phyloP scores from a whole-genome alignment of 805 yeast genomes.

The Nakazawaea wyomingensis region DNA sequence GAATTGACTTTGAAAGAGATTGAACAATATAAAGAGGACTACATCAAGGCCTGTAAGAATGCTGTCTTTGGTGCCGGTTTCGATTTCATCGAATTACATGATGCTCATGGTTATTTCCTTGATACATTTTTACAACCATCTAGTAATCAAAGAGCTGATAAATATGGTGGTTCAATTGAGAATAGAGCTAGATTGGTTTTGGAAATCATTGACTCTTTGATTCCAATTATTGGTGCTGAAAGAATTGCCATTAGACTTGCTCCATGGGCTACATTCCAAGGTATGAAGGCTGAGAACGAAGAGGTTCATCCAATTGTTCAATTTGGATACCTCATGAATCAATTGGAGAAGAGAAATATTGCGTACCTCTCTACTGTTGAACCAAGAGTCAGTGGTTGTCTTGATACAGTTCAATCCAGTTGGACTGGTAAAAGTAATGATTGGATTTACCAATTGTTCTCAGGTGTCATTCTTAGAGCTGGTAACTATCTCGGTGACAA shows the following conservation, averaged over 20 bases:
- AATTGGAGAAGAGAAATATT: constrained; percentile 27
- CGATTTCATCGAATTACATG: constrained; percentile 26
- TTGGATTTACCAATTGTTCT: constrained; percentile 38
- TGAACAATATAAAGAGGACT: constrained; percentile 12
- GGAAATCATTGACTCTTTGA: constrained; percentile 37
- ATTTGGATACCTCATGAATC: constrained; percentile 27
- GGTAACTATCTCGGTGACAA: constrained; percentile 24
- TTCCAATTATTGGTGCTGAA: constrained; percentile 35
- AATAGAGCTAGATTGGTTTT: constrained; percentile 23
- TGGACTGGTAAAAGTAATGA: constrained; percentile 22
- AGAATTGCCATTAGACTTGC: constrained; percentile 40
- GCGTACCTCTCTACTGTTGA: constrained; percentile 20
- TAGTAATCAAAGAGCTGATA: constrained; percentile 23
- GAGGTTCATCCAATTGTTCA: constrained; percentile 27
- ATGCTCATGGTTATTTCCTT: constrained; percentile 25
- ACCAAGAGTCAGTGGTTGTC: constrained; percentile 21
- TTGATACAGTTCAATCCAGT: constrained; percentile 12
- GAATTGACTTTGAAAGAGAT: constrained; percentile 18
- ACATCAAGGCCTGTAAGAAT: constrained; percentile 18
- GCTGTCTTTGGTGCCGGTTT: constrained; percentile 24
- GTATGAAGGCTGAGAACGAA: constrained; percentile 29
- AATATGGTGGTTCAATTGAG: constrained; percentile 28
- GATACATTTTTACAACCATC: constrained; percentile 21
- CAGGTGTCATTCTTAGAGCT: constrained; percentile 37
- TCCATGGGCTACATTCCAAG: constrained; percentile 33